Conservation (phyloP, 192 early-diverging fungal species). For the Thoreauomyces humboldtii region DNA sequence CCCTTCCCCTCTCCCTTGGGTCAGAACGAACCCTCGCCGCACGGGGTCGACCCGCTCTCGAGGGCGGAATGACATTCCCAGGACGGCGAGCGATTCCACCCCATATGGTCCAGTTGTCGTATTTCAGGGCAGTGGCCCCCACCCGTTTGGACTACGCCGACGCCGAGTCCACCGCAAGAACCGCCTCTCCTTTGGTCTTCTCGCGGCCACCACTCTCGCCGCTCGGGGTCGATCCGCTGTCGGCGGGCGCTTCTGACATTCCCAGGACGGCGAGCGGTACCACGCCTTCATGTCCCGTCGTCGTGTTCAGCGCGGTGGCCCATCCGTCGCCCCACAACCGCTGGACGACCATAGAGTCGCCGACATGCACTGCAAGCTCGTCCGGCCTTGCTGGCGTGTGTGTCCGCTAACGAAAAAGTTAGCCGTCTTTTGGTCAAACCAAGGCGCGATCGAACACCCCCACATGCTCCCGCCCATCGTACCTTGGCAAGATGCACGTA, state of each 20-base stretch:
- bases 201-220: too few species aligned
- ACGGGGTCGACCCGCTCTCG: too few species aligned
- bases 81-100: neutral
- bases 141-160: too few species aligned
- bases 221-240: too few species aligned
- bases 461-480: too few species aligned
- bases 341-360: slow-evolving; percentile 1
- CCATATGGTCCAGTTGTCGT: slow-evolving; percentile 1
- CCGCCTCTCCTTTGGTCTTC: too few species aligned
- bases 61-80: too few species aligned
- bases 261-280: slow-evolving; percentile 1
- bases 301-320: slow-evolving; percentile 2
- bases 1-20: too few species aligned
- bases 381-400: neutral
- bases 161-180: too few species aligned
- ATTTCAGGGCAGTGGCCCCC: neutral
- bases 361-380: neutral
- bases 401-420: neutral
- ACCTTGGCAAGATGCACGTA: slow-evolving; percentile 1
- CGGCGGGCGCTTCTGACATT: too few species aligned
- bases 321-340: slow-evolving; percentile 4
- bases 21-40: too few species aligned
- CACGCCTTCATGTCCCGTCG: slow-evolving; percentile 1
- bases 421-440: neutral
- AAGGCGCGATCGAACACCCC: too few species aligned